These are phyloP conservation scores for Malbranchea zuffiana DNA, from an alignment of 2,329 filamentous ascomycete species.

Conservation along the genomic window DNA sequence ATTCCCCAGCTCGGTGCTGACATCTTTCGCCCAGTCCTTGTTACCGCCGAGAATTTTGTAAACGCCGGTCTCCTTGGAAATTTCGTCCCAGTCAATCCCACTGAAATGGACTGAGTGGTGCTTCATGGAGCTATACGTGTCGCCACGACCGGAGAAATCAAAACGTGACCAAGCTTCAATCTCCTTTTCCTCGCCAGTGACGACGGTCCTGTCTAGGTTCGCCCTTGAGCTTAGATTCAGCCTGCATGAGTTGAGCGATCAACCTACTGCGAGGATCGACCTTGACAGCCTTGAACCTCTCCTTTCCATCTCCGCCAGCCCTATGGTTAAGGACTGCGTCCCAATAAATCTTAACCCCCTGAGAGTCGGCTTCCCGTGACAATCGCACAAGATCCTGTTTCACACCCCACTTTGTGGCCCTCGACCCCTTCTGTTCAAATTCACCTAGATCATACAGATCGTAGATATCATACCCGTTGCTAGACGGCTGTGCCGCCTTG, in stretches of 20 bases:
- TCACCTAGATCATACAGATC: slow-evolving; percentile 62
- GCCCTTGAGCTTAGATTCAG: slow-evolving; percentile 49
- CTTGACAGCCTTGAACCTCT: slow-evolving; percentile 52
- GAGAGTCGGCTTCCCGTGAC: slow-evolving; percentile 39
- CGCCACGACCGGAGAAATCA: slow-evolving; percentile 51
- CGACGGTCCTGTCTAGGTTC: too few relatives aligned
- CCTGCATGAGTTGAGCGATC: background rate
- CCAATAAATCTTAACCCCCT: slow-evolving; percentile 52
- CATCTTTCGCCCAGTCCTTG: slow-evolving; percentile 53
- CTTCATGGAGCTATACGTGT: slow-evolving; percentile 49
- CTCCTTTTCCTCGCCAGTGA: slow-evolving; percentile 45
- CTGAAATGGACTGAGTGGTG: slow-evolving; percentile 59
- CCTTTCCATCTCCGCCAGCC: slow-evolving; percentile 55
- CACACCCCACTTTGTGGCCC: slow-evolving; percentile 57
- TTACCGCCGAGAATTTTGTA: slow-evolving; percentile 53
- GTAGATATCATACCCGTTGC: slow-evolving; percentile 60
- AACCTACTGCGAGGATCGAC: slow-evolving; percentile 44
- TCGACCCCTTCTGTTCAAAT: slow-evolving; percentile 57
- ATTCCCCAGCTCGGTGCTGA: slow-evolving; percentile 56
- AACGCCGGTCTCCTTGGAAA: slow-evolving; percentile 47
- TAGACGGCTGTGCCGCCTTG: slow-evolving; percentile 51
- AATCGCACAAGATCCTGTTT: slow-evolving; percentile 51
- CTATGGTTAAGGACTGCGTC: slow-evolving; percentile 65
- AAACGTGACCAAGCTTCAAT: slow-evolving; percentile 61
- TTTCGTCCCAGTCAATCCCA: slow-evolving; percentile 55